Base-by-base conservation (phyloP, 208 protist genomes). In the Angomonas ambiguus region DNA sequence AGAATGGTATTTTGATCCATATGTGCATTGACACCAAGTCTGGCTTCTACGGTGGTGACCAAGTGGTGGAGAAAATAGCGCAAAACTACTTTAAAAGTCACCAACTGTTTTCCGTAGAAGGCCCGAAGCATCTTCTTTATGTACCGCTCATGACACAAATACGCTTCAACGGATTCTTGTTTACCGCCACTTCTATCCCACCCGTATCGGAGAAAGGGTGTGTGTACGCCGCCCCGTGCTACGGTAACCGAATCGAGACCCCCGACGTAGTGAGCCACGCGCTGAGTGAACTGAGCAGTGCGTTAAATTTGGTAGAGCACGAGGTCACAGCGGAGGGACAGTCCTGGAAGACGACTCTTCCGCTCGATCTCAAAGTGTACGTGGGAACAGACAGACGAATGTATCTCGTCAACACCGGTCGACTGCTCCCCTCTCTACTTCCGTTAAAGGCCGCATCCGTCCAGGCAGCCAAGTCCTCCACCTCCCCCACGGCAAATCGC, bases 351-450 rank as follows among this genome's bases (percentile, higher is more conserved):
- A 49, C 42, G 48, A 27, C 34, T 3, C 67, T 69, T 6, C 48
- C 73, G 8, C 20, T 61, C 16, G 64, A 69, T 5, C 32, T 56
- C 13, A 31, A 76, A 64, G 60, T 86, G 13, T 80, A 86, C 34
- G 74, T 66, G 13, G 85, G 85, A 6, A 42, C 60, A 0, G 90
- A 96, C 32, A 71, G 81, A 8, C 80, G 90, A 1, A 56, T 96
- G 0, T 96, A 96, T 56, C 55, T 93, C 1, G 27, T 91, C 5
- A 76, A 77, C 28, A 66, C 65, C 0, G 58, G 58, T 1, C 81
- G 80, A 25, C 60, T 94, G 3, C 67, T 92, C 56, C 88, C 88
- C 18, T 45, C 79, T 13, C 55, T 76, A n/a, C 20, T 75, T 61
- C 74, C 69, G 18, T 66, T 77, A 1, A 34, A 56, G 2, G 0